Evolutionary conservation across 2,329 filamentous ascomycete genomes (phyloP), one percentile per base, ranked within the genome.

Genomic region (Xylariaceae sp.): DNA sequence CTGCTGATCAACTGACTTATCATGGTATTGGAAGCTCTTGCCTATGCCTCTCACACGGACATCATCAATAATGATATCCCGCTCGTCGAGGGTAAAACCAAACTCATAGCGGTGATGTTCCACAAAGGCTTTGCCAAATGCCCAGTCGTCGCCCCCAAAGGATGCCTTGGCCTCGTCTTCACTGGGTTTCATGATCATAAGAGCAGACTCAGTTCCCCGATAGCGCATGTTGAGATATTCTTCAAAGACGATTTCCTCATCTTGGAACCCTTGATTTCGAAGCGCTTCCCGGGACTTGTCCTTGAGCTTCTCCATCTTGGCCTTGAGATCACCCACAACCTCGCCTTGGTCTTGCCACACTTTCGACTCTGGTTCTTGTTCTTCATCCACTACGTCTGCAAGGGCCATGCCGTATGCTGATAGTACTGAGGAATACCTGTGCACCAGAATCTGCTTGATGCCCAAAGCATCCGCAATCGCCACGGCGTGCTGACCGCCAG

Each of bases 221-320:
- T 96, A 96, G 53, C 92, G 79, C 86, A 96, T 91, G 68, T 96
- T 96, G 53, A 97, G 81, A 65, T 96, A 96, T 67, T 95, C 88
- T 68, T 96, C 91, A 65, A 92, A 95, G 0, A 85, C 79, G 21
- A 96, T 88, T 30, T 89, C 83, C 5, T 80, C 73, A 41, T 88
- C 81, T 1, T 79, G 75, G 65, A 96, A 96, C 0, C 91, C 92
- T 70, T 96, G 92, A 2, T 87, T 85, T 19, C 76, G 75, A 4
- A 96, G 74, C 0, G 83, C 81, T 16, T 76, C 73, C 0, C 76
- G 80, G 0, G 89, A 92, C 66, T 86, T 89, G n/a, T 81, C 77
- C 72, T 88, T 92, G 36, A 96, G 77, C 44, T 88, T 86, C 18
- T 84, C 78, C 80, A 96, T 88, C 71, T 92, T 94, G 22, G 71